Evolutionary conservation across 2,329 filamentous ascomycete species (phyloP).

Genomic region (Penicillium verrucosum): DNA sequence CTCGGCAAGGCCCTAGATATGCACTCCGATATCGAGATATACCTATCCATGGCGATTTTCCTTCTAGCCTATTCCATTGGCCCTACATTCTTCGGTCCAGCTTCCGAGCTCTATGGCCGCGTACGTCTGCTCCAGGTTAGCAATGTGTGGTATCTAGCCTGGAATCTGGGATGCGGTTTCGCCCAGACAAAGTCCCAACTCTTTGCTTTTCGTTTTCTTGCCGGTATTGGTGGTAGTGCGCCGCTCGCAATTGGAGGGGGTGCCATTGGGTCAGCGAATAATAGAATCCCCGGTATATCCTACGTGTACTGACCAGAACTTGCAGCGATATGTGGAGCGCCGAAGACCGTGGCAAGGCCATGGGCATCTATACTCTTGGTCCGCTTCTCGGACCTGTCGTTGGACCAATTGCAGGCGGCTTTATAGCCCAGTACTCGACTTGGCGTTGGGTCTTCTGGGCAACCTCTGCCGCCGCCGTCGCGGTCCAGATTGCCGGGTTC

Average conservation of each 20-base stretch:
- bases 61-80: conserved; percentile 51
- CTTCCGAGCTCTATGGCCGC: conserved; percentile 53
- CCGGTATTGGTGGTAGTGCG: conserved; percentile 7
- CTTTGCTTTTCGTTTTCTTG: conserved; percentile 53
- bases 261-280: neutral
- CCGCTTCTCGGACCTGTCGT: conserved; percentile 61
- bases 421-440: conserved; percentile 56
- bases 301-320: conserved; percentile 21
- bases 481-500: conserved; percentile 57
- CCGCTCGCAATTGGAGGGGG: conserved; percentile 1
- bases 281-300: too few species aligned
- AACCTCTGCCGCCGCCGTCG: conserved; percentile 57
- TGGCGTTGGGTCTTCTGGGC: conserved; percentile 71
- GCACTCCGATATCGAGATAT: conserved; percentile 35
- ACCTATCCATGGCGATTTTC: conserved; percentile 42
- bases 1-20: conserved; percentile 54
- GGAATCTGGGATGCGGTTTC: conserved; percentile 57
- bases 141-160: conserved; percentile 52
- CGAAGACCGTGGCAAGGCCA: conserved; percentile 58
- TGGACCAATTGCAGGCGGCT: conserved; percentile 61
- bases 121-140: conserved; percentile 49
- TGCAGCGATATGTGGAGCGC: conserved; percentile 24
- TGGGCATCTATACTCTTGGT: conserved; percentile 57
- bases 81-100: conserved; percentile 46
- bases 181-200: conserved; percentile 49